Evolutionary conservation across 495 filamentous ascomycete species (phyloP).

Genomic region (Talaromyces liani): DNA sequence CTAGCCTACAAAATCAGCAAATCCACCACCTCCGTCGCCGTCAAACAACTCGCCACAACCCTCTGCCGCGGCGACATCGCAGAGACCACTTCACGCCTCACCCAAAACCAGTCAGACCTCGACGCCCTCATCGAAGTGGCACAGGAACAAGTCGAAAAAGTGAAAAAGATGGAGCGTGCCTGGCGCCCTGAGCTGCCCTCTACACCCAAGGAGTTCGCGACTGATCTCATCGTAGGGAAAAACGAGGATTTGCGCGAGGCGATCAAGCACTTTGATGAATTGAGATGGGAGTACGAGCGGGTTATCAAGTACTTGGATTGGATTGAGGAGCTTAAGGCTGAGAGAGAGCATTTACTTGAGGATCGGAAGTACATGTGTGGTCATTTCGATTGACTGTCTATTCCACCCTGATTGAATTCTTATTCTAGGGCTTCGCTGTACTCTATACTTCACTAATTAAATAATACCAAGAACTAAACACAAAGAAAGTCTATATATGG

Average conservation of each 20-base stretch:
- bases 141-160: slow-evolving; percentile 1
- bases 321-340: neutral
- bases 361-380: slow-evolving; percentile 6
- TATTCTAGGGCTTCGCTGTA: neutral
- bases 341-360: neutral
- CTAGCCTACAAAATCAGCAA: neutral
- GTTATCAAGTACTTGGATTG: neutral
- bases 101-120: neutral
- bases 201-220: neutral
- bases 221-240: neutral
- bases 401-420: neutral
- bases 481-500: neutral
- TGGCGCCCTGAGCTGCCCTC: neutral
- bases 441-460: neutral
- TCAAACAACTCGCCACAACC: neutral
- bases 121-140: neutral
- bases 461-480: neutral
- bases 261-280: neutral
- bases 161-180: neutral
- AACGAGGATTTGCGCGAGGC: neutral
- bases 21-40: neutral
- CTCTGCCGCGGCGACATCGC: slow-evolving; percentile 3
- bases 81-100: neutral
- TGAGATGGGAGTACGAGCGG: neutral
- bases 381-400: neutral